phyloP scores from a whole-genome alignment of 176 grass and related monocot species.

The Musa itinerans region DNA sequence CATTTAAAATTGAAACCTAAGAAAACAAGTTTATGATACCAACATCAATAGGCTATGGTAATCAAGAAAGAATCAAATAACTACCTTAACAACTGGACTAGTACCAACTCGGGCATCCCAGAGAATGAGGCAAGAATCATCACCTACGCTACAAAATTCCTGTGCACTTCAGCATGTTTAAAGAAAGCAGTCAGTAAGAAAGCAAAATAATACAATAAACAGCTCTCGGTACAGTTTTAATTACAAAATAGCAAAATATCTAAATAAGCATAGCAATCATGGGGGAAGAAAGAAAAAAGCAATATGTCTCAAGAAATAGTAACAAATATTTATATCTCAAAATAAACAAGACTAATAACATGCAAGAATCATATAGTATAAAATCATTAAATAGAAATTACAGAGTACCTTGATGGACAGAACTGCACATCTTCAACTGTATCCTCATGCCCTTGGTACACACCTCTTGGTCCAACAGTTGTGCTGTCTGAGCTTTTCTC shows the following conservation, averaged over 20 bases:
- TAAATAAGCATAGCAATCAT: neutral
- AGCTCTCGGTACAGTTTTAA: neutral
- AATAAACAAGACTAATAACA: neutral
- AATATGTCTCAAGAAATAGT: no score
- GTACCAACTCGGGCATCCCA: constrained; percentile 89
- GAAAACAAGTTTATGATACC: no score
- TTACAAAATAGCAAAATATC: neutral
- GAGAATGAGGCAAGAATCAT: constrained; percentile 93
- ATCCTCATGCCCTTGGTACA: constrained; percentile 70
- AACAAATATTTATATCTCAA: no score
- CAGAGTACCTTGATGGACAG: constrained; percentile 72
- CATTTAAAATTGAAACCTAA: no score
- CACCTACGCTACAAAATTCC: constrained; percentile 96
- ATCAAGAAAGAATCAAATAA: no score
- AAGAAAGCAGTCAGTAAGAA: neutral
- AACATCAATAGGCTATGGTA: no score
- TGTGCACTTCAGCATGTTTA: constrained; percentile 52
- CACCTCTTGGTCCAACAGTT: constrained; percentile 66
- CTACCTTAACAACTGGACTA: constrained; percentile 73
- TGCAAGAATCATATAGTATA: neutral
- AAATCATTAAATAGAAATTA: neutral
- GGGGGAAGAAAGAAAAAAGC: neutral
- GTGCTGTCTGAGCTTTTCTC: constrained; percentile 58
- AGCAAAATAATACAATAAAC: neutral
- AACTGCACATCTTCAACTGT: constrained; percentile 98